Evolutionary conservation across 176 grass and related monocot species (phyloP).

Genomic region (Tuctoria greenei): DNA sequence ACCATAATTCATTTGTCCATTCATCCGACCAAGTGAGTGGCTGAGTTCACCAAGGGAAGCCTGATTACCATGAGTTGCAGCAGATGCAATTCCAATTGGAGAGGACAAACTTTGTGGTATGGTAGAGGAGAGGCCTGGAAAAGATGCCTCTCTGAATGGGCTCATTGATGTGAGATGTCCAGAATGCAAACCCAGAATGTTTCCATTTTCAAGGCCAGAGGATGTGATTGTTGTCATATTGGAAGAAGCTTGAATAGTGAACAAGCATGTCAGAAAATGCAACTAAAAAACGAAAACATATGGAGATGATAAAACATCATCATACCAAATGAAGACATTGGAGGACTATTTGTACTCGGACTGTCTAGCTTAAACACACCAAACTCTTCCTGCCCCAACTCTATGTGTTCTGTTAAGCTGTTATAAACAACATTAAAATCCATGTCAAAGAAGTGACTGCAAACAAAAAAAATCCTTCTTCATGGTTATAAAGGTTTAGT

Average conservation of each 20-base stretch:
- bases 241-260: slow-evolving; percentile 33
- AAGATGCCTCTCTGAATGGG: slow-evolving; percentile 63
- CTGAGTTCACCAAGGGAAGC: slow-evolving; percentile 47
- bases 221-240: slow-evolving; percentile 41
- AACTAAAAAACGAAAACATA: slow-evolving; percentile 15
- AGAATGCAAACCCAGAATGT: slow-evolving; percentile 57
- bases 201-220: slow-evolving; percentile 63
- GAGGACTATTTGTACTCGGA: slow-evolving; percentile 63
- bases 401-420: slow-evolving; percentile 67
- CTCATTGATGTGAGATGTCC: slow-evolving; percentile 47
- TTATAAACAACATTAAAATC: slow-evolving; percentile 20
- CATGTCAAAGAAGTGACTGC: slow-evolving; percentile 5
- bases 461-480: neutral
- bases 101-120: slow-evolving; percentile 69
- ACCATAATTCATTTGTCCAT: slow-evolving; percentile 57
- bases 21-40: slow-evolving; percentile 65
- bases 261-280: slow-evolving; percentile 24
- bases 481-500: neutral
- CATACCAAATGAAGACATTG: slow-evolving; percentile 62
- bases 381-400: slow-evolving; percentile 68
- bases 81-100: slow-evolving; percentile 57
- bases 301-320: slow-evolving; percentile 12
- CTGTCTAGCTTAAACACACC: slow-evolving; percentile 51
- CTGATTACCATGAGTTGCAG: slow-evolving; percentile 43
- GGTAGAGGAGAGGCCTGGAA: slow-evolving; percentile 62